Evolutionary conservation across 768 basidiomycete species (phyloP).

Genomic region (Tylopilus plumbeoviolaceoides): DNA sequence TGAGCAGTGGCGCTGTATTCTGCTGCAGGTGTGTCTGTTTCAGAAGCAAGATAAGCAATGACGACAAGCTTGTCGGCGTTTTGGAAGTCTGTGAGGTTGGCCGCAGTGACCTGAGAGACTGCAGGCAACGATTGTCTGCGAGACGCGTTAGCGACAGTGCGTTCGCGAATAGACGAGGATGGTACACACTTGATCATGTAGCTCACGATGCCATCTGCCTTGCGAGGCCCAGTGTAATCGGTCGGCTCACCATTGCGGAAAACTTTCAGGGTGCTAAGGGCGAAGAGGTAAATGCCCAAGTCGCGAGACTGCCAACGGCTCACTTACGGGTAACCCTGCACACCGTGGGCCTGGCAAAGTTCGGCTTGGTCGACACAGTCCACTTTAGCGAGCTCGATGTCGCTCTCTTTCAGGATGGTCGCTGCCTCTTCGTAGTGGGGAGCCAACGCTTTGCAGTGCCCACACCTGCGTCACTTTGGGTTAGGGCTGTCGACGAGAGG

Average conservation of each 20-base stretch:
- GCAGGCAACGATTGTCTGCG: constrained; percentile 88
- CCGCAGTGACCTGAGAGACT: constrained; percentile 73
- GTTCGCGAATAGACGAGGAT: neutral
- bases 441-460: constrained; percentile 93
- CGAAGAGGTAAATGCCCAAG: neutral
- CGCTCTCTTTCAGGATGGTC: constrained; percentile 83
- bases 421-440: constrained; percentile 95
- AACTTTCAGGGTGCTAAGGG: constrained; percentile 73
- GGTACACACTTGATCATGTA: constrained; percentile 90
- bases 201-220: constrained; percentile 92
- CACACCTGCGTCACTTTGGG: constrained; percentile 56
- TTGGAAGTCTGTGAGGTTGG: constrained; percentile 81
- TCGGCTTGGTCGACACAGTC: constrained; percentile 95
- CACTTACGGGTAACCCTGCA: constrained; percentile 92
- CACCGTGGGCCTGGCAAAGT: constrained; percentile 81
- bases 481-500: neutral
- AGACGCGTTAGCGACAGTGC: constrained; percentile 8
- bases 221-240: constrained; percentile 86
- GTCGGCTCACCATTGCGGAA: constrained; percentile 78
- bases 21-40: constrained; percentile 62
- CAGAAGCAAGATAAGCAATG: constrained; percentile 76
- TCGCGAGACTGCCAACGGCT: neutral
- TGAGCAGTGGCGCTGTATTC: constrained; percentile 82
- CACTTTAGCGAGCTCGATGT: constrained; percentile 91
- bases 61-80: constrained; percentile 86